Conservation (phyloP, 2,329 filamentous ascomycete genomes). For the Ophiocordyceps robertsii region DNA sequence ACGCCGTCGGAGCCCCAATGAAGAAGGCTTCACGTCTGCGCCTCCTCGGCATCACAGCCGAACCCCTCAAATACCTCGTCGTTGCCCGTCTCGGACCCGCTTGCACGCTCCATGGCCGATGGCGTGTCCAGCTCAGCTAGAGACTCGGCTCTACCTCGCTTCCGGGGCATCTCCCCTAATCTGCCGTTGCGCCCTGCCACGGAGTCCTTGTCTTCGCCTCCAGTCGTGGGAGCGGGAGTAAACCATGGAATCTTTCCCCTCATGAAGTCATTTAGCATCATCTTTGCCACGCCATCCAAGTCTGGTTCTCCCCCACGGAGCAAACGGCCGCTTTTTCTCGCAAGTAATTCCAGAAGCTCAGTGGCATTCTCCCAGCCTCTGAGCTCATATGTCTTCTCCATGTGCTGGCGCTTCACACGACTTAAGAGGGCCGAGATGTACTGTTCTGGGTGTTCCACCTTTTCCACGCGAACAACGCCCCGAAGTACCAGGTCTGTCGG, state of each 20-base stretch:
- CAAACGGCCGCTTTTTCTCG: slow-evolving; percentile 73
- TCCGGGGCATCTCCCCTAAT: slow-evolving; percentile 76
- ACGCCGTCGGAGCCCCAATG: slow-evolving; percentile 14
- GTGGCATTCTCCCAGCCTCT: slow-evolving; percentile 64
- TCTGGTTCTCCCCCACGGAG: slow-evolving; percentile 91
- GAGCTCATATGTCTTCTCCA: slow-evolving; percentile 87
- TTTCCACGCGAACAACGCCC: slow-evolving; percentile 87
- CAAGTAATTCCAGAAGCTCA: slow-evolving; percentile 76
- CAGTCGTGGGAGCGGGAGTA: slow-evolving; percentile 57
- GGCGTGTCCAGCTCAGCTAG: slow-evolving; percentile 26
- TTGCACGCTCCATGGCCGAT: slow-evolving; percentile 13
- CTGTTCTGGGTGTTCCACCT: slow-evolving; percentile 90
- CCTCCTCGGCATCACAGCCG: slow-evolving; percentile 20
- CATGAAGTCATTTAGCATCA: slow-evolving; percentile 93
- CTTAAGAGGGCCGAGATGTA: slow-evolving; percentile 77
- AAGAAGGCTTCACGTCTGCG: slow-evolving; percentile 15
- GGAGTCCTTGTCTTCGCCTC: slow-evolving; percentile 33
- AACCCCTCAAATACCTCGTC: slow-evolving; percentile 25
- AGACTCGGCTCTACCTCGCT: slow-evolving; percentile 52
- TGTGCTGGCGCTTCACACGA: slow-evolving; percentile 72
- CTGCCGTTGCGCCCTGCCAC: slow-evolving; percentile 63
- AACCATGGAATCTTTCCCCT: slow-evolving; percentile 96
- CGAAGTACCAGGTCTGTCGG: slow-evolving; percentile 80
- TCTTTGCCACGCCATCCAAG: slow-evolving; percentile 87
- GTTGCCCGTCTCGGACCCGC: slow-evolving; percentile 20